Base-by-base conservation (phyloP, 2,329 filamentous ascomycete genomes). In the Biscogniauxia sp. region DNA sequence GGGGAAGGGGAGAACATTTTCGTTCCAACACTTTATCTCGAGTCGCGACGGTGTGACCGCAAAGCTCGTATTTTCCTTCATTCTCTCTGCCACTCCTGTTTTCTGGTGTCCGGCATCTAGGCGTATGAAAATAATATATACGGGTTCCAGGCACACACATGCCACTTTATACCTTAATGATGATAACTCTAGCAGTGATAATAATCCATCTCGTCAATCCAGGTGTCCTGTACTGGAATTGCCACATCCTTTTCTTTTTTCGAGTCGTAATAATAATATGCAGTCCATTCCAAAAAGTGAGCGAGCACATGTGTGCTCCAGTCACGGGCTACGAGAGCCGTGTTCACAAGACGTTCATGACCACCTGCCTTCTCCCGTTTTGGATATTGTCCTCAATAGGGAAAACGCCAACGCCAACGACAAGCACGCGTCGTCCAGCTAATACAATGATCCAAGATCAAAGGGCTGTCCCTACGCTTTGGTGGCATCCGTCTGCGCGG, bases 401-500 rank as follows among this genome's bases (percentile, higher is more conserved):
- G 17, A 45, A 45, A 45, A 45, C 7, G 11, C 37, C 28, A 45
- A 45, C 7, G 11, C 37, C 28, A 8, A 45, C 37, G 15, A 45
- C 15, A 45, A n/a, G 37, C 17, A 45, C 17, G n/a, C 37, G 15
- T 45, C 17, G 37, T 45, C 37, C 15, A 45, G 13, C 37, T 45
- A n/a, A 13, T 6, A 45, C 7, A n/a, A 45, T 45, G 37, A 45
- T 45, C 37, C 37, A 45, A 45, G 37, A n/a, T n/a, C 11, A 45
- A 45, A 11, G 37, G 37, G 15, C 55, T 28, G 53, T 25, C 54
- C 28, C 64, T 69, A 70, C 59, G 65, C 60, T 56, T 61, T 60
- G 49, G 70, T 66, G 53, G 59, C 55, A 61, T 59, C 64, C 26
- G 62, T 54, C 55, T 68, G 67, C 49, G 71, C 70, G 23, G 72